phyloP scores from a whole-genome alignment of 495 filamentous ascomycete species.

The Penicillium ochrochloron region DNA sequence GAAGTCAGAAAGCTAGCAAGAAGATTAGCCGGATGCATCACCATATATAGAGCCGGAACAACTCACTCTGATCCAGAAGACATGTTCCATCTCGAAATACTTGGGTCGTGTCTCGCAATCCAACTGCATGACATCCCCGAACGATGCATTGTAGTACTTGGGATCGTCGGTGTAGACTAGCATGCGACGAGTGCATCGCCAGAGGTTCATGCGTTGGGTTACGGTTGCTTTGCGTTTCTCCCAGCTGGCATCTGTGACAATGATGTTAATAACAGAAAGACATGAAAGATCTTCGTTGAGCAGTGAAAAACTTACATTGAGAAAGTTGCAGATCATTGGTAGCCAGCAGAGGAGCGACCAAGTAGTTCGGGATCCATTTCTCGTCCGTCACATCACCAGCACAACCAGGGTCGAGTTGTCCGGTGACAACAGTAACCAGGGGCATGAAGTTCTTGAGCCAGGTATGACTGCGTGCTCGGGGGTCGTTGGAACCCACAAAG shows the following conservation, averaged over 20 bases:
- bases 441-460: constrained; percentile 58
- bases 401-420: constrained; percentile 52
- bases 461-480: constrained; percentile 46
- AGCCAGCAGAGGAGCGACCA: constrained; percentile 74
- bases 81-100: constrained; percentile 60
- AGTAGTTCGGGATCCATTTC: constrained; percentile 77
- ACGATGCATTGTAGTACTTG: constrained; percentile 41
- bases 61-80: constrained; percentile 79
- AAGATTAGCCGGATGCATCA: constrained; percentile 29
- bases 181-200: constrained; percentile 57
- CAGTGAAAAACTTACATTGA: constrained; percentile 59
- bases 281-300: neutral
- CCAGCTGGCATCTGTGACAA: constrained; percentile 67
- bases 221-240: constrained; percentile 54
- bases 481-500: constrained; percentile 52
- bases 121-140: constrained; percentile 50
- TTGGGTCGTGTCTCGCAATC: constrained; percentile 55
- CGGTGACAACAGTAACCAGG: constrained; percentile 53
- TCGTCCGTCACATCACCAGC: constrained; percentile 53
- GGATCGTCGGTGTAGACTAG: constrained; percentile 52
- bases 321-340: constrained; percentile 76
- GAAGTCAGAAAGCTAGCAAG: constrained; percentile 68
- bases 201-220: constrained; percentile 55
- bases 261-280: constrained; percentile 11
- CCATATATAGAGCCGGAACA: neutral